Evolutionary conservation across 2,329 filamentous ascomycete species (phyloP), one percentile per base, ranked within the genome.

Genomic region (Fusarium graminum): DNA sequence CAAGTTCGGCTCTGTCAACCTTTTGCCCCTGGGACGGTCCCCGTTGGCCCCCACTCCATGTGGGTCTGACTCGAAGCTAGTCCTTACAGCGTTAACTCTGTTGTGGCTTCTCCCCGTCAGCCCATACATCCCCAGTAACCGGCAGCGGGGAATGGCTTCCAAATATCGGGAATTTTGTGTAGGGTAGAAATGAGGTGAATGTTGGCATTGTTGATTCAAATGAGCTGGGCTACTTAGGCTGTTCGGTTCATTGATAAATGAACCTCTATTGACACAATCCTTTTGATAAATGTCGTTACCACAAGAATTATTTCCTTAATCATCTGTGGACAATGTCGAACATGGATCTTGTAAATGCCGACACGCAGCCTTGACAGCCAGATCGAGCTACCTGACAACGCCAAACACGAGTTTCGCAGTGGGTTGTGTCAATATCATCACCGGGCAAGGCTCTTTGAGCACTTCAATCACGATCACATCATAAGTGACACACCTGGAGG

Each of bases 41-140:
- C 57, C 57, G 65, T 69, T 68, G 45, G 65, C 29, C 62, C 63
- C 62, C 66, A 58, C 65, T 8, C 34, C 32, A 67, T 69, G 57
- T 69, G 65, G 66, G 58, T 26, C 65, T 38, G 7, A 5, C 25
- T 41, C 41, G 16, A 46, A 42, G 41, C 62, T 67, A 68, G 43
- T 25, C 50, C 44, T 12, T 54, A 30, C 19, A 52, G 26, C 43
- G 58, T 67, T 68, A 68, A 55, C 12, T 34, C 47, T 12, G 46
- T 38, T 57, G 63, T 52, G 53, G 17, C 26, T 30, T 59, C 44
- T 28, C 51, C 25, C 52, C 44, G 28, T 52, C 56, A 59, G 56
- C 56, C 43, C 43, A 58, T 59, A n/a, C 41, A 42, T 47, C 64
- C 49, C 60, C 51, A 52, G 52, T 50, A 40, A 68, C 53, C 62